Evolutionary conservation across 768 basidiomycete genomes (phyloP), one percentile per base, ranked within the genome.

Genomic region (Lentinula sp.): DNA sequence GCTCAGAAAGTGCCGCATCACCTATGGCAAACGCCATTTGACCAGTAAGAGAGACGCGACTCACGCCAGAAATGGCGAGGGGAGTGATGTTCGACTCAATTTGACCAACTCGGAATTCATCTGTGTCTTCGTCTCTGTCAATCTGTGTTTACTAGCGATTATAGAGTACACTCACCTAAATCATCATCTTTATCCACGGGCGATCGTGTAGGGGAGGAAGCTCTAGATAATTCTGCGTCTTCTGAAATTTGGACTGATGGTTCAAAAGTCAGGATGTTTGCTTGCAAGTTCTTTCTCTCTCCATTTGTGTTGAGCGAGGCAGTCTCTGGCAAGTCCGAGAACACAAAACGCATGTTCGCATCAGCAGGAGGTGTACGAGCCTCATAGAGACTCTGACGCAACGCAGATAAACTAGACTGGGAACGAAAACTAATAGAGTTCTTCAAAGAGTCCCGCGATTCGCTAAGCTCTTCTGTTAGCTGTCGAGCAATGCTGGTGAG

Each of bases 61-160:
- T 74, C 33, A 77, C 71, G 3, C 72, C 67, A 2, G 70, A 64
- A 13, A 74, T 72, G n/a, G 77, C 72, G 9, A 80, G 73, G 0
- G 85, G 85, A 0, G 83, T 85, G 9, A 75, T 69, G 3, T 78
- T 68, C 0, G 83, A 78, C 62, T 82, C 83, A 6, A 86, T 74
- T 36, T 74, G 68, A 23, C 84, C 81, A 33, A 86, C 68, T 43
- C 83, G 81, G 66, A 83, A 74, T 15, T 72, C 59, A 54, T 78
- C 84, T 86, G 65, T 28, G 28, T 28, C 28, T 28, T 28, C 28
- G 28, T 28, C 28, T 3, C 28, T 3, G 28, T 28, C 28, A 28
- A 28, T 28, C 28, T 28, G 28, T 28, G 28, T 28, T 28, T 28
- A 3, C 28, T 28, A 28, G 2, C 28, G 3, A 28, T 28, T 28